Percentiles rank a stretch among this genome's conserved stretches.
Conservation (phyloP, 1,284 basidiomycete species). For the Phylloporus sp. region DNA sequence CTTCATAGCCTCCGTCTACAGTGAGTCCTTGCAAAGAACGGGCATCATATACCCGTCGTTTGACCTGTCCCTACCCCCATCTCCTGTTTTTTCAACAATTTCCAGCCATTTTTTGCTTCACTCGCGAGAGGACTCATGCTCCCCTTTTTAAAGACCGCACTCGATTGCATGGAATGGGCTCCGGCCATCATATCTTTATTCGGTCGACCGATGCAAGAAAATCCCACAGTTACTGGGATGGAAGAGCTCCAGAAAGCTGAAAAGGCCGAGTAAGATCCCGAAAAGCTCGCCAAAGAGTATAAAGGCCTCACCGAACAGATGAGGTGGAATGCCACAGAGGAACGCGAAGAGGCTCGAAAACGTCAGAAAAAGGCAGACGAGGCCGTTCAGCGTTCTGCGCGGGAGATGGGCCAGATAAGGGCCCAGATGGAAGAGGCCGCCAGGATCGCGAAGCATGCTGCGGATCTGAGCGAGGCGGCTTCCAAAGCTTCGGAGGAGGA, state of each 20-base stretch:
- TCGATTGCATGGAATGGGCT: not conserved
- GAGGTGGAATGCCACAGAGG: not conserved
- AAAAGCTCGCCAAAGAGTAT: not conserved
- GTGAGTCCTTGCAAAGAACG: not conserved
- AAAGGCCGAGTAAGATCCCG: not conserved
- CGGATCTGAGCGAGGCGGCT: slow-evolving; percentile 13
- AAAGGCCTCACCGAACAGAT: not conserved
- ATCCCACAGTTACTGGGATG: not conserved
- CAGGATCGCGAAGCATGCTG: slow-evolving; percentile 2
- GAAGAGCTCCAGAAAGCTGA: not conserved
- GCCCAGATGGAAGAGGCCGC: slow-evolving; percentile 14
- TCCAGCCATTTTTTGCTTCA: not conserved
- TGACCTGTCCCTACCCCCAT: not conserved
- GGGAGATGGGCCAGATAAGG: slow-evolving; percentile 17
- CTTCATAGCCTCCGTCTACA: not conserved
- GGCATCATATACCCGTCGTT: not conserved
- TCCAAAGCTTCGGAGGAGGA: slow-evolving; percentile 22
- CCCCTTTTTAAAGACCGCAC: not conserved
- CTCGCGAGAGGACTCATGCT: not conserved
- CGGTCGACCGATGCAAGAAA: not conserved
- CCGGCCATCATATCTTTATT: not conserved
- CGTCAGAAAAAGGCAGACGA: slow-evolving; percentile 24
- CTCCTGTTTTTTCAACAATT: not conserved
- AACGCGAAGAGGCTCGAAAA: slow-evolving; percentile 7
- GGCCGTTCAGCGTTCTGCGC: slow-evolving; percentile 14